These are phyloP conservation scores for Arabidopsis hybrid DNA, from an alignment of 441 rosid species.

Conservation along the genomic window DNA sequence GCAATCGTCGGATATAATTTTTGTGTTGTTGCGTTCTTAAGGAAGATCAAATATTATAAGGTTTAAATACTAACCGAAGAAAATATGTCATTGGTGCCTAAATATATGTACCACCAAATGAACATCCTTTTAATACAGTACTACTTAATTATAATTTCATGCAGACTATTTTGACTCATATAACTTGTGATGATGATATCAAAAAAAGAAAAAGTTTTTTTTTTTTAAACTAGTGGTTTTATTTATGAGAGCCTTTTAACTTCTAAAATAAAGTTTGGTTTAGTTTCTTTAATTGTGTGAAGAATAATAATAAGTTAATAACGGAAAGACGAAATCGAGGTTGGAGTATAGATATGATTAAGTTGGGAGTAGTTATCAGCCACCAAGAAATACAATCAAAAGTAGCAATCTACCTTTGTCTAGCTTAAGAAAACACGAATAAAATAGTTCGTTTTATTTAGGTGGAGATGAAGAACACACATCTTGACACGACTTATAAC, in stretches of 20 bases:
- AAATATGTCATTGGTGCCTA: neutral
- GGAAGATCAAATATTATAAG: neutral
- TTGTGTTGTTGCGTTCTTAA: neutral
- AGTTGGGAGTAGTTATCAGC: constrained; percentile 48
- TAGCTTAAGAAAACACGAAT: constrained; percentile 31
- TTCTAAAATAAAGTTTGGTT: constrained; percentile 17
- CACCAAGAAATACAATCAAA: constrained; percentile 46
- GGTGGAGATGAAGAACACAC: constrained; percentile 49
- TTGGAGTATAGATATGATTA: constrained; percentile 47
- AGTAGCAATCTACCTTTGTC: constrained; percentile 35
- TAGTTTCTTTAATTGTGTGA: constrained; percentile 11
- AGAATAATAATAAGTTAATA: constrained; percentile 41
- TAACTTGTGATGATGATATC: constrained; percentile 11
- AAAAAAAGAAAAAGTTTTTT: neutral
- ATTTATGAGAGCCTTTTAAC: neutral
- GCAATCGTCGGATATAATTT: neutral
- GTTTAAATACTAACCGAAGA: neutral
- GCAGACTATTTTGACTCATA: constrained; percentile 33
- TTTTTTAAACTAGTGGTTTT: neutral
- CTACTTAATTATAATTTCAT: neutral
- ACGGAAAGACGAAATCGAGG: constrained; percentile 43
- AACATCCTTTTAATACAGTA: constrained; percentile 10
- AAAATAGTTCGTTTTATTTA: constrained; percentile 35
- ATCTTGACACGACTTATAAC: constrained; percentile 49
- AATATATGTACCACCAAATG: constrained; percentile 23